Evolutionary conservation across 2,329 filamentous ascomycete species (phyloP).

Genomic region (Talaromyces amestolkiae): DNA sequence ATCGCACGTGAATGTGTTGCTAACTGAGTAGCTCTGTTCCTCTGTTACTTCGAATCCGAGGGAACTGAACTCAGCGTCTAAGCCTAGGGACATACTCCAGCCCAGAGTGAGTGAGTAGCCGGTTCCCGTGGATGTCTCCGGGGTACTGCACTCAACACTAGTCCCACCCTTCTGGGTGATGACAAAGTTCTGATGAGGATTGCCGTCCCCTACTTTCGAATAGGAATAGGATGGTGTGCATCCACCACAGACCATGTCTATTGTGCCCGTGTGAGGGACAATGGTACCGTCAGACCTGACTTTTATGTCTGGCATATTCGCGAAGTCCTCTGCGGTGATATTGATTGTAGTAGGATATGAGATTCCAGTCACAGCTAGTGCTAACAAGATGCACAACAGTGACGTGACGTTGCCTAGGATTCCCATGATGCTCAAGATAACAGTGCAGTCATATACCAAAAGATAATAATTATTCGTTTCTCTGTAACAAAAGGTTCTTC

Average conservation of each 20-base stretch:
- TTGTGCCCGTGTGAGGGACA: neutral
- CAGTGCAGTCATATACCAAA: neutral
- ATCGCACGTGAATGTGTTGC: neutral
- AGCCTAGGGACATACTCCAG: neutral
- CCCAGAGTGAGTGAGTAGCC: neutral
- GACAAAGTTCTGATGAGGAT: conserved; percentile 5
- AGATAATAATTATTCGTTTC: neutral
- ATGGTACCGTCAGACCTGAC: neutral
- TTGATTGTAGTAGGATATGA: neutral
- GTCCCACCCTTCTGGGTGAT: neutral
- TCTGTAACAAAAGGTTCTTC: neutral
- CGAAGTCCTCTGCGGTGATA: neutral
- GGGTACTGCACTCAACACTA: neutral
- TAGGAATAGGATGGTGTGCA: neutral
- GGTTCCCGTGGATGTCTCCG: neutral
- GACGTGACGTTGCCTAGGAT: neutral
- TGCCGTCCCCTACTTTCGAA: neutral
- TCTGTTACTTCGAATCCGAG: neutral
- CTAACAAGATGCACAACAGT: neutral
- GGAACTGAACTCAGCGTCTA: neutral
- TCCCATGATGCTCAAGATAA: neutral
- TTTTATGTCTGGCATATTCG: neutral
- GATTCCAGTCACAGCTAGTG: neutral
- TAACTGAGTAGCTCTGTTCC: neutral
- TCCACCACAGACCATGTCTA: neutral